A percentile compares a stretch with the other conserved stretches of the same genome.
phyloP scores from a whole-genome alignment of 768 basidiomycete genomes.

The Podaxis carcinomalis region DNA sequence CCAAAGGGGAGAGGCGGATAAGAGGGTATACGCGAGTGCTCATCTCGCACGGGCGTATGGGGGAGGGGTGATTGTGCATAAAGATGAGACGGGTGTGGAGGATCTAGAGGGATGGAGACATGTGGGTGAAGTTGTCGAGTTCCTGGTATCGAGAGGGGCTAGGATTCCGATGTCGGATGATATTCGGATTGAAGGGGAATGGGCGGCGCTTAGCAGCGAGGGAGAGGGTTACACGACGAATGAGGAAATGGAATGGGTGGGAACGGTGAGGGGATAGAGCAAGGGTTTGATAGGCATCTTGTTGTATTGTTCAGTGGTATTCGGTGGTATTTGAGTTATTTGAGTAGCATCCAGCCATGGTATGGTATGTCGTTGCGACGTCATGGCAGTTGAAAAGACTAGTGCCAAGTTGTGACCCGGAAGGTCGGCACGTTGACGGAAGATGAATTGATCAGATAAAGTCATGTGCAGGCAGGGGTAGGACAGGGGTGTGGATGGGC shows the following conservation, averaged over 20 bases:
- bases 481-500: background rate
- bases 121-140: slow-evolving; percentile 69
- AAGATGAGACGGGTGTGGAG: slow-evolving; percentile 14
- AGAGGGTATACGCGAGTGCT: slow-evolving; percentile 38
- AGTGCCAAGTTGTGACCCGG: background rate
- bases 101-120: slow-evolving; percentile 50
- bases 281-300: background rate
- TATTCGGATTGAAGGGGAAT: slow-evolving; percentile 53
- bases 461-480: background rate
- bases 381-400: background rate
- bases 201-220: slow-evolving; percentile 68
- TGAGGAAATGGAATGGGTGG: slow-evolving; percentile 24
- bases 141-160: slow-evolving; percentile 68
- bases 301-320: background rate
- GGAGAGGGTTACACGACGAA: slow-evolving; percentile 39
- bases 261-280: slow-evolving; percentile 1
- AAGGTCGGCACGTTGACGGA: background rate
- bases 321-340: no score
- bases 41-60: slow-evolving; percentile 49
- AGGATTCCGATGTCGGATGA: slow-evolving; percentile 52
- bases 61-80: slow-evolving; percentile 30
- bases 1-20: slow-evolving; percentile 32
- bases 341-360: background rate
- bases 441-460: background rate
- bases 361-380: background rate